phyloP scores from a whole-genome alignment of 2,329 filamentous ascomycete species.

The Neonectria punicea region DNA sequence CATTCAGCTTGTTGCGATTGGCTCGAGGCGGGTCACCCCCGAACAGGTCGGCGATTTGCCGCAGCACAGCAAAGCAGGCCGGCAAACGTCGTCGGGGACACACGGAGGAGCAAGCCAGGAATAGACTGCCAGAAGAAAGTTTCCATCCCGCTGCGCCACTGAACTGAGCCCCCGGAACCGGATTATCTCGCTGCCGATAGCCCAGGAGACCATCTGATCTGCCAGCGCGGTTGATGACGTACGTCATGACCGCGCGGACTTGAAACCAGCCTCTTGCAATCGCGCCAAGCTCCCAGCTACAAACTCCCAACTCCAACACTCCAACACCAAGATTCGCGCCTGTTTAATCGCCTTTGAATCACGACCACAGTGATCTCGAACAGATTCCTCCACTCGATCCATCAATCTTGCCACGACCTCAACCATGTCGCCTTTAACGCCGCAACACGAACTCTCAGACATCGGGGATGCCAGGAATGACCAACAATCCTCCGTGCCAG shows the following conservation, averaged over 20 bases:
- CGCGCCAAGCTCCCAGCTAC: neutral
- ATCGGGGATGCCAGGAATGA: neutral
- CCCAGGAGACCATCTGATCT: neutral
- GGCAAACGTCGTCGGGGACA: neutral
- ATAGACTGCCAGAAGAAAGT: neutral
- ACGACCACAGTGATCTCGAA: no score
- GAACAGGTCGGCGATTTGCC: no score
- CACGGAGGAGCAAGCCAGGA: neutral
- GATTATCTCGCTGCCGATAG: neutral
- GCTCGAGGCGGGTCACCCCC: neutral
- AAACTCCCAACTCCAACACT: neutral
- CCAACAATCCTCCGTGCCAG: slow-evolving; percentile 5
- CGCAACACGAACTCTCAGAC: neutral
- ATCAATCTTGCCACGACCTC: neutral
- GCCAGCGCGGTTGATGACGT: neutral
- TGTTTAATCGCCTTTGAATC: neutral
- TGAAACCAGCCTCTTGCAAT: neutral
- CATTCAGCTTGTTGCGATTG: neutral
- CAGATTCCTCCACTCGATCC: neutral
- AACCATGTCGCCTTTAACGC: neutral
- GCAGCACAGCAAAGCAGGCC: neutral
- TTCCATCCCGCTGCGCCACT: neutral
- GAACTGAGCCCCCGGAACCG: neutral
- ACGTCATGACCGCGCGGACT: neutral
- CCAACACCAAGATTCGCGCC: neutral